Evolutionary conservation across 108 stramenopile species (phyloP).

Genomic region (Cyclotella atomus): DNA sequence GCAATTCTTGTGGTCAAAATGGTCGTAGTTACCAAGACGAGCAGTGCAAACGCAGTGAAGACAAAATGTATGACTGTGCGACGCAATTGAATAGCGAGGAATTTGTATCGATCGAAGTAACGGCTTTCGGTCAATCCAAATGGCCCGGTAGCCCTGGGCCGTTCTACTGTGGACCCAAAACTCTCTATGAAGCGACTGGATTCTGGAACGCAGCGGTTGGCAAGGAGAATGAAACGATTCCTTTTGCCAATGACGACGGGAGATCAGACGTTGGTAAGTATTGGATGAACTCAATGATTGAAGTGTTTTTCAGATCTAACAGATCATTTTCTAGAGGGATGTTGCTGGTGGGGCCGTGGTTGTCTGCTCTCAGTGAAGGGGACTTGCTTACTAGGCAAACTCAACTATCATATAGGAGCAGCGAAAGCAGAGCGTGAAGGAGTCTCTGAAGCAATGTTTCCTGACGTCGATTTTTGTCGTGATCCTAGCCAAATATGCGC

Average conservation of each 20-base stretch:
- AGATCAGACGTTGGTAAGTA: slow-evolving; percentile 42
- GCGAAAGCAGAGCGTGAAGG: slow-evolving; percentile 39
- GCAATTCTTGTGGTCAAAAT: slow-evolving; percentile 50
- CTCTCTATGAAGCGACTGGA: slow-evolving; percentile 22
- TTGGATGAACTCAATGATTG: too few species aligned
- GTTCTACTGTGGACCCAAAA: slow-evolving; percentile 48
- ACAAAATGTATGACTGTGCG: slow-evolving; percentile 35
- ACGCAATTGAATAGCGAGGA: slow-evolving; percentile 30
- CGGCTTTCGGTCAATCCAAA: slow-evolving; percentile 21
- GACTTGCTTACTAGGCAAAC: slow-evolving; percentile 51
- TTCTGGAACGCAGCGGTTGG: slow-evolving; percentile 39
- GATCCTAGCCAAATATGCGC: slow-evolving; percentile 31
- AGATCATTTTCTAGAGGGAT: too few species aligned
- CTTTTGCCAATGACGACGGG: slow-evolving; percentile 36
- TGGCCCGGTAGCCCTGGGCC: slow-evolving; percentile 44
- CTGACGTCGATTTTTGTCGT: slow-evolving; percentile 46
- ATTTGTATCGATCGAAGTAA: slow-evolving; percentile 29
- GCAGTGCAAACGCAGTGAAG: slow-evolving; percentile 18
- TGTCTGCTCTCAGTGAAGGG: slow-evolving; percentile 44
- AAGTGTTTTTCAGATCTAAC: too few species aligned
- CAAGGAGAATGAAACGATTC: slow-evolving; percentile 21
- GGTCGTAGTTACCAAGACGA: slow-evolving; percentile 33
- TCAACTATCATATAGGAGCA: slow-evolving; percentile 50
- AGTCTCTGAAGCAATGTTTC: slow-evolving; percentile 34
- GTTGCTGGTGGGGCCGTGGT: slow-evolving; percentile 63